Evolutionary conservation across 2,329 filamentous ascomycete genomes (phyloP).

Genomic region (Tolypocladium endophyticum): DNA sequence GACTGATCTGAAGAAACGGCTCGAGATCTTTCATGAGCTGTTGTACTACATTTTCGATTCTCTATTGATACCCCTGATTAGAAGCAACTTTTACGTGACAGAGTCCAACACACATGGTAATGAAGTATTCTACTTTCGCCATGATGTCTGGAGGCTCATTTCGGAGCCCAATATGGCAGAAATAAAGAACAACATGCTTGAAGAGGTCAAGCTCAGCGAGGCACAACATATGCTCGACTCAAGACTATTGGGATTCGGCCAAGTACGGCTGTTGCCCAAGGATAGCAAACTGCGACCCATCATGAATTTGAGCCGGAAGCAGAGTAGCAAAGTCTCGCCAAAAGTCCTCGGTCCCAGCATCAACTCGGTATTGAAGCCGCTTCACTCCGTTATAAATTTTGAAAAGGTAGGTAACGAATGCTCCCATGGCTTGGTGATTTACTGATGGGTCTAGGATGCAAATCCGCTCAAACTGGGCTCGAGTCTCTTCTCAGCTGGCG

Average conservation of each 20-base stretch:
- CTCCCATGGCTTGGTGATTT: not conserved
- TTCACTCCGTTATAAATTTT: conserved; percentile 66
- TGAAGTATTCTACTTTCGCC: conserved; percentile 83
- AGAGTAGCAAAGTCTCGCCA: conserved; percentile 46
- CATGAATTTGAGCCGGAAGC: conserved; percentile 67
- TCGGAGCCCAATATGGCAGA: conserved; percentile 59
- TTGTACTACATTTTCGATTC: conserved; percentile 93
- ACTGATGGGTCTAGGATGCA: conserved; percentile 15
- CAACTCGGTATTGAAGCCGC: conserved; percentile 51
- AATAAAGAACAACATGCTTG: conserved; percentile 65
- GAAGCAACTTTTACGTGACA: conserved; percentile 87
- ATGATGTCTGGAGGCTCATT: conserved; percentile 78
- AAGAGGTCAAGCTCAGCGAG: conserved; percentile 54
- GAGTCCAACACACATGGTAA: conserved; percentile 76
- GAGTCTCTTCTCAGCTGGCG: conserved; percentile 69
- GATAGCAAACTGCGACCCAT: conserved; percentile 67
- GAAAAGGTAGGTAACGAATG: conserved; percentile 50
- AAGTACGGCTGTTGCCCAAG: conserved; percentile 77
- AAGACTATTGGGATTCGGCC: conserved; percentile 63
- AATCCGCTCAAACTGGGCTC: conserved; percentile 59
- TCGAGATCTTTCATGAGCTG: conserved; percentile 72
- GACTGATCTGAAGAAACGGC: conserved; percentile 65
- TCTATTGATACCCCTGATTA: conserved; percentile 74
- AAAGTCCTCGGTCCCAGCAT: conserved; percentile 42
- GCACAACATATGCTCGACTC: conserved; percentile 48